Evolutionary conservation across 2,329 filamentous ascomycete species (phyloP), one percentile per base, ranked within the genome.

Genomic region (Fusarium poae): DNA sequence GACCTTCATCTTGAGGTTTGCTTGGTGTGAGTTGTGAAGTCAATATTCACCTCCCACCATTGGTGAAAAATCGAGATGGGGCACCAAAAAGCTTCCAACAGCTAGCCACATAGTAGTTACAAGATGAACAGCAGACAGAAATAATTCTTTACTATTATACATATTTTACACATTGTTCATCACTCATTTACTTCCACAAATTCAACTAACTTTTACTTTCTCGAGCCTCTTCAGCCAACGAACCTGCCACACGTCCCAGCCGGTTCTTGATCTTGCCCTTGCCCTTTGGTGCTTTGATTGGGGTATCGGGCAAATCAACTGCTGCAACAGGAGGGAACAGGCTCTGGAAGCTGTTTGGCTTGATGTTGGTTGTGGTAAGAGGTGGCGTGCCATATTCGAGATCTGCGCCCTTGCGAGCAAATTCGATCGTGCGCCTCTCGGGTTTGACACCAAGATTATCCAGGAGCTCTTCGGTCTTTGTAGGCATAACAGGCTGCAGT

Each of bases 401-500:
- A 79, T 98, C 96, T 11, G 80, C 83, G 3, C 89, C 89, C 29
- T 89, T 80, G 27, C 70, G 76, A 7, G 93, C 91, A 76, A 88
- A 86, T 20, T 85, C 81, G 62, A 93, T 86, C 0, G 82, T 86
- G 58, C 95, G 85, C 53, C 86, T 86, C 12, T 86, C 83, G 11
- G 82, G 77, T 5, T 82, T 80, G 6, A 99, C 94, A 2, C 92
- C 91, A 11, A 99, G 82, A 74, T 91, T 86, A 76, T 97, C 91
- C 1, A 99, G 85, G 32, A 97, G 79, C 69, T 88, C 82, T 13
- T 80, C 79, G 46, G 93, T 87, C 78, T 97, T 97, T 40, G 82
- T 84, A 0, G 96, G 96, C 86, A 99, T 97, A 75, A 94, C 92
- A 2, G 96, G 94, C 78, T 97, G 94, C 44, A 99, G 82, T 46